Conservation (phyloP, 139 green algal species). For the Ettlia oleoabundans region DNA sequence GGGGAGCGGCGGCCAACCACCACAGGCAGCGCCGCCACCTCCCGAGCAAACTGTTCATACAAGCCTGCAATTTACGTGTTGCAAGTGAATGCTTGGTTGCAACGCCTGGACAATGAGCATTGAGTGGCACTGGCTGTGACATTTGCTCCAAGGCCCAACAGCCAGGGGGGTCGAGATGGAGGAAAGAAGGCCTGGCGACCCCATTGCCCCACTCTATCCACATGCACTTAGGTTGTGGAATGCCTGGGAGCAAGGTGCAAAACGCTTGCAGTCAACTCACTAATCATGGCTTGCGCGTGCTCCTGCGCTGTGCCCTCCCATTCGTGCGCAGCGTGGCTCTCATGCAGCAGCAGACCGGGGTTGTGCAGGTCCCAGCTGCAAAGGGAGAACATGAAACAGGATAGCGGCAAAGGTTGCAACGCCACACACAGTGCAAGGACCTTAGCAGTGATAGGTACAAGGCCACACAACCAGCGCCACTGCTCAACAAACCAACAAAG, state of each 20-base stretch:
- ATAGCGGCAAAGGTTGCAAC: no score
- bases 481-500: no score
- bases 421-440: no score
- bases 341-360: slow-evolving; percentile 8
- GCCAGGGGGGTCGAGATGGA: no score
- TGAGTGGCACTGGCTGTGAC: not conserved
- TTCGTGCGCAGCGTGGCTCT: slow-evolving; percentile 20
- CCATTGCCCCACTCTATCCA: no score
- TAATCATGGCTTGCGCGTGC: slow-evolving; percentile 31
- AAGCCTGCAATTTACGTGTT: slow-evolving; percentile 19
- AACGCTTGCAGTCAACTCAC: not conserved
- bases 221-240: no score
- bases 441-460: no score
- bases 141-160: no score
- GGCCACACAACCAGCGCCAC: not conserved
- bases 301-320: not conserved
- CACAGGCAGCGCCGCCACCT: slow-evolving; percentile 89
- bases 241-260: not conserved
- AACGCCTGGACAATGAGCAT: no score
- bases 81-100: no score
- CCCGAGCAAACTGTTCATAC: slow-evolving; percentile 72
- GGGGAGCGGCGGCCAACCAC: slow-evolving; percentile 86
- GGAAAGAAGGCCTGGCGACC: no score
- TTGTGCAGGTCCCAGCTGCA: slow-evolving; percentile 13
- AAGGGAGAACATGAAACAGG: no score